phyloP scores from a whole-genome alignment of 139 green algal genomes.

The Volvox africanus region DNA sequence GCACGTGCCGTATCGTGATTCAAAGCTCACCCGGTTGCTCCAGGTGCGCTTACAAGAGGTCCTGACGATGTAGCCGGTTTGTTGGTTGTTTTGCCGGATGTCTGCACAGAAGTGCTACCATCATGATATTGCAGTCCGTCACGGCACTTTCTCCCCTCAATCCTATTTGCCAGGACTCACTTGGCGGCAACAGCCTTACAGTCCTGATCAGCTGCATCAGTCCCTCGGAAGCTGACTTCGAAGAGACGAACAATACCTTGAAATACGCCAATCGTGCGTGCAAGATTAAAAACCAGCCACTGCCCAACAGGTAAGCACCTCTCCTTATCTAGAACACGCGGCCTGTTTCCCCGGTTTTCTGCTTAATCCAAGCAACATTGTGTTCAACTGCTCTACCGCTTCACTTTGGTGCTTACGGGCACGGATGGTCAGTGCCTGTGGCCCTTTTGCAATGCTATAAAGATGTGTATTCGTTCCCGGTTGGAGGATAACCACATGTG shows the following conservation, averaged over 20 bases:
- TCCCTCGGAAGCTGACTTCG: conserved; percentile 74
- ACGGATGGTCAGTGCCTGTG: no score
- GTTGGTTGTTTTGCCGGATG: no score
- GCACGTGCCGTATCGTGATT: conserved; percentile 73
- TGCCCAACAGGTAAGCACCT: conserved; percentile 61
- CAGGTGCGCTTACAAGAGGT: conserved; percentile 27
- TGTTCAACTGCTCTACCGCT: neutral
- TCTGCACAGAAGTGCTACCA: no score
- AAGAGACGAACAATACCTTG: conserved; percentile 84
- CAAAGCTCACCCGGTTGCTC: conserved; percentile 80
- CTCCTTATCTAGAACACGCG: no score
- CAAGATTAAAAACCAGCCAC: conserved; percentile 74
- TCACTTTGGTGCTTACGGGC: neutral
- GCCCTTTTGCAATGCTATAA: no score
- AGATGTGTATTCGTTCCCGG: no score
- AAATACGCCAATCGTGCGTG: conserved; percentile 74
- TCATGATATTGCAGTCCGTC: no score
- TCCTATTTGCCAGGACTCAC: conserved; percentile 68
- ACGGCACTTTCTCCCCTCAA: no score
- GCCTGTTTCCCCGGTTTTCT: no score
- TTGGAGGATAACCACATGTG: no score
- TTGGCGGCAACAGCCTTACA: conserved; percentile 79
- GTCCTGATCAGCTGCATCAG: conserved; percentile 80
- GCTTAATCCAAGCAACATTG: no score
- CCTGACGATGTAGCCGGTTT: no score